Percentiles rank a stretch among this genome's conserved stretches.
phyloP scores from a whole-genome alignment of 306 rosid genomes.

The Lathyrus oleraceus region DNA sequence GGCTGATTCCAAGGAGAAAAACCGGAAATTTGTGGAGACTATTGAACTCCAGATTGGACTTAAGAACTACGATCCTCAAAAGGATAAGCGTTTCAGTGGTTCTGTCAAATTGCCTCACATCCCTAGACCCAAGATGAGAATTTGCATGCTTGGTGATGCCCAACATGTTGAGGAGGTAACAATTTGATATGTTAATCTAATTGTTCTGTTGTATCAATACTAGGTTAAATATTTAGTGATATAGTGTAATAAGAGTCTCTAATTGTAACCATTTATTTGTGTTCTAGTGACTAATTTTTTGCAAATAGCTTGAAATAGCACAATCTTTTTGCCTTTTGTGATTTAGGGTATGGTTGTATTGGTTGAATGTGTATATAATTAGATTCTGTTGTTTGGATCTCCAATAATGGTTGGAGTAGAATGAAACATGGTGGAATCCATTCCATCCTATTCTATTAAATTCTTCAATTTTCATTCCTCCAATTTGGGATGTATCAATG shows the following conservation, averaged over 20 bases:
- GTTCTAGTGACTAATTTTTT: not conserved
- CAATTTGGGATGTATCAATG: too few relatives aligned
- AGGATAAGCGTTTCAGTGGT: slow-evolving; percentile 89
- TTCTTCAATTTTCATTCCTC: too few relatives aligned
- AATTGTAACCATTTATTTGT: too few relatives aligned
- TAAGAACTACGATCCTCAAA: slow-evolving; percentile 86
- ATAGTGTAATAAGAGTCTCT: too few relatives aligned
- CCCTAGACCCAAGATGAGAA: slow-evolving; percentile 86
- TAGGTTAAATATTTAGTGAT: not conserved
- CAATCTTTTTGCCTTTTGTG: not conserved
- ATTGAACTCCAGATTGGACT: slow-evolving; percentile 83
- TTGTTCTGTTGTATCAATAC: not conserved
- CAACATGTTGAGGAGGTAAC: slow-evolving; percentile 88
- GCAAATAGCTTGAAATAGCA: not conserved
- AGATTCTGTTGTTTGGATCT: too few relatives aligned
- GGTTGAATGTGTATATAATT: too few relatives aligned
- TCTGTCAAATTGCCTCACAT: slow-evolving; percentile 82
- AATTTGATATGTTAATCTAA: not conserved
- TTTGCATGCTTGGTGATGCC: slow-evolving; percentile 95
- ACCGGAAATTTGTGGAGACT: slow-evolving; percentile 70
- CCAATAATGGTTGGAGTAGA: too few relatives aligned
- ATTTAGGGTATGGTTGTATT: too few relatives aligned
- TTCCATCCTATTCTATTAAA: too few relatives aligned
- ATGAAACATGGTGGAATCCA: too few relatives aligned
- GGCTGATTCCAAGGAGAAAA: slow-evolving; percentile 56